Evolutionary conservation across 257 asterid species (phyloP).

Genomic region (Craterostigma plantagineum): DNA sequence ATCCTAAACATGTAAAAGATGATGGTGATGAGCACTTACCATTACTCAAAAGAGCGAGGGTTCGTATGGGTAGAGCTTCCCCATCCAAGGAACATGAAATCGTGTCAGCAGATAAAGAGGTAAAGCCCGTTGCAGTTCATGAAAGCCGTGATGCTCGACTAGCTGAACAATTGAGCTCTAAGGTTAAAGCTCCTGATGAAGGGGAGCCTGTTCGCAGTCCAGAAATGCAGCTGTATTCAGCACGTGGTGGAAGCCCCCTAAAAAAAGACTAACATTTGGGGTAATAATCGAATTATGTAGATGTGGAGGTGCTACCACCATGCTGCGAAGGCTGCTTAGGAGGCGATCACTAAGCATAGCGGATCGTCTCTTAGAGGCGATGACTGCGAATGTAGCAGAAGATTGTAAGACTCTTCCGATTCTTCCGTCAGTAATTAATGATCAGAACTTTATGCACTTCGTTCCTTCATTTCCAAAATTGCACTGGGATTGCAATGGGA

Average conservation of each 20-base stretch:
- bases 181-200: slow-evolving; percentile 20
- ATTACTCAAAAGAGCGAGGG: slow-evolving; percentile 78
- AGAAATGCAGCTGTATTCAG: slow-evolving; percentile 15
- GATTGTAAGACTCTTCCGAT: slow-evolving; percentile 22
- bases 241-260: slow-evolving; percentile 18
- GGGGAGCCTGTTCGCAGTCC: slow-evolving; percentile 13
- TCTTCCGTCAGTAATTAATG: slow-evolving; percentile 12
- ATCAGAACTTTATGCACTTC: slow-evolving; percentile 12
- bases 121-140: slow-evolving; percentile 34
- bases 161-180: slow-evolving; percentile 13
- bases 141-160: slow-evolving; percentile 19
- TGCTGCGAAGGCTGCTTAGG: slow-evolving; percentile 85
- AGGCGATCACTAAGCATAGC: too few relatives aligned
- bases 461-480: slow-evolving; percentile 11
- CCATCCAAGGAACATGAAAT: slow-evolving; percentile 22
- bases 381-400: slow-evolving; percentile 91
- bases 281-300: slow-evolving; percentile 28
- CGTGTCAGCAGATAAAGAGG: slow-evolving; percentile 19
- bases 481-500: slow-evolving; percentile 16
- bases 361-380: too few relatives aligned
- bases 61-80: slow-evolving; percentile 60
- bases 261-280: slow-evolving; percentile 32
- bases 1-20: slow-evolving; percentile 28
- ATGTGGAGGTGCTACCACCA: slow-evolving; percentile 94
- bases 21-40: slow-evolving; percentile 91